A percentile compares a stretch with the other conserved stretches of the same genome.
Evolutionary conservation across 208 protist genomes (phyloP).

Genomic region (Trypanosomatidae sp.): DNA sequence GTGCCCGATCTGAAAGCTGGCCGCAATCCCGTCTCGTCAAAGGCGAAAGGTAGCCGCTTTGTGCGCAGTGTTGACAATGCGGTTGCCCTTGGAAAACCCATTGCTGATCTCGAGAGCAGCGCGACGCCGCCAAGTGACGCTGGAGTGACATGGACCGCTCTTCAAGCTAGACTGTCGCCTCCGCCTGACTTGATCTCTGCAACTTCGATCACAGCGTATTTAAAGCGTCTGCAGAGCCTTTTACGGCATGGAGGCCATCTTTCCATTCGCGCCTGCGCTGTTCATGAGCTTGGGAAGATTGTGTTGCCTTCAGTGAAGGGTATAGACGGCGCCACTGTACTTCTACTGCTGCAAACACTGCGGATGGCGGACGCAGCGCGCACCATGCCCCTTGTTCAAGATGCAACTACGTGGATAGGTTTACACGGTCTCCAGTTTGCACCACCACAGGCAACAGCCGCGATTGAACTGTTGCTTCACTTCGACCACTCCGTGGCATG

Average conservation of each 20-base stretch:
- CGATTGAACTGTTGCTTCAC: constrained; percentile 14
- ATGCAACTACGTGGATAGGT: constrained; percentile 45
- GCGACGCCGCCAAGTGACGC: not conserved
- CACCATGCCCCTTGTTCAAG: constrained; percentile 35
- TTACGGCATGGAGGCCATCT: not conserved
- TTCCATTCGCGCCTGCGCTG: not conserved
- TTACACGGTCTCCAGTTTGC: constrained; percentile 10
- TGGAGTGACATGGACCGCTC: not conserved
- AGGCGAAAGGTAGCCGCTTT: constrained; percentile 1
- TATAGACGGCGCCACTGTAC: constrained; percentile 38
- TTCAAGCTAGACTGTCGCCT: not conserved
- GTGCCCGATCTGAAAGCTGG: not conserved
- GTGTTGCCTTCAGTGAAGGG: constrained; percentile 32
- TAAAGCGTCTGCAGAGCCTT: constrained; percentile 16
- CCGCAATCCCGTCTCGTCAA: not conserved
- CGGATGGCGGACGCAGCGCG: constrained; percentile 24
- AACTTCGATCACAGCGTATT: not conserved
- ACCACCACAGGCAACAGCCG: not conserved
- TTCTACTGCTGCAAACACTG: constrained; percentile 45
- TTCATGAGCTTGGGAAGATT: constrained; percentile 15
- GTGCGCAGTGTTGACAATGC: not conserved
- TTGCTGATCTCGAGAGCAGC: not conserved
- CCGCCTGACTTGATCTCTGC: not conserved
- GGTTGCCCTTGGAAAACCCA: too few relatives aligned
- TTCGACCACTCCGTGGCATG: constrained; percentile 8